Base-by-base conservation (phyloP, 2,329 filamentous ascomycete species). In the Beauveria medogensis region DNA sequence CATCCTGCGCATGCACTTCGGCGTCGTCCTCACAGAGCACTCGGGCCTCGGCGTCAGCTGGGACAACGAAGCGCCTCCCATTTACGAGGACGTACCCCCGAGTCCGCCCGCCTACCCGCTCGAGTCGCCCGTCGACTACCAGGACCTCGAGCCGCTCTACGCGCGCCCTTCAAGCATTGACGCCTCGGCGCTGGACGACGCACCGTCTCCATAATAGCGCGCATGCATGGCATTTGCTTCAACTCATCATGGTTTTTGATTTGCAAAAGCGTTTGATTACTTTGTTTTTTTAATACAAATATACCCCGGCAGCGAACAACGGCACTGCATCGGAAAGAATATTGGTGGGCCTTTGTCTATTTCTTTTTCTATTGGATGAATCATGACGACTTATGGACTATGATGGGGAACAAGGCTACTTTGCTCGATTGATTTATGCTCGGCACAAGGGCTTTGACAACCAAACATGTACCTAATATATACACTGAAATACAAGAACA, bases 1-100 rank as follows among this genome's bases (percentile, higher is more conserved):
- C 65, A 93, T 97, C 57, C 80, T 99, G 63, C 84, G 93, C 65
- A 97, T 96, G 83, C 91, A 96, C 72, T 97, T 97, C 78, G 85
- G 84, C 68, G 81, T 94, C 58, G 79, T 86, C 61, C 82, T 97
- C 60, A 97, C 92, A 4, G 89, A 96, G 75, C 84, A 90, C 63
- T 84, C 84, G 22, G 93, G 93, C 20, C 83, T 96, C 71, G 92
- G 93, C 55, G 92, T 99, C 68, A 91, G 89, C 67, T 99, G 94
- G 93, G 93, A 97, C 67, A 93, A 97, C 75, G 93, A 99, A 78
- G 87, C 90, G 69, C 93, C 93, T 14, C 93, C 93, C 1, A 84
- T 95, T 66, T 99, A 99, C 75, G 89, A 94, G 74, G 91, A 97
- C 70, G 92, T 97, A 47, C 92, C 93, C 1, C 87, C 86, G 2